phyloP scores from a whole-genome alignment of 2,329 filamentous ascomycete species.

The Westerdykella aurantiaca region DNA sequence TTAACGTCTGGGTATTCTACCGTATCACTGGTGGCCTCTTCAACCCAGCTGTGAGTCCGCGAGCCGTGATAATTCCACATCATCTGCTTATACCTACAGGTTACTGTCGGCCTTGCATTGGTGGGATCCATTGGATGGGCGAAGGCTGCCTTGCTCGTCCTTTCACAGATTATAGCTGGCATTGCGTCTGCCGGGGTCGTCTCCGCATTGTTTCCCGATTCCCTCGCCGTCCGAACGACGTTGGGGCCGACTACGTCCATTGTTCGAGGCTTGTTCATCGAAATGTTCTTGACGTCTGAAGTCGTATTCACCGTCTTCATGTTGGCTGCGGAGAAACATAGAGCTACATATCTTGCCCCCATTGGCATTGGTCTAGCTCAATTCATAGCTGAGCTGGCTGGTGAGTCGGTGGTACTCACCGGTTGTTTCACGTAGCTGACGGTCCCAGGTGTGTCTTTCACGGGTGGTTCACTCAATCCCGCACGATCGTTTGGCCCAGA shows the following conservation, averaged over 20 bases:
- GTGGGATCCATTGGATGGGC: conserved; percentile 45
- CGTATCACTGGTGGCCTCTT: conserved; percentile 38
- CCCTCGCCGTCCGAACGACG: conserved; percentile 42
- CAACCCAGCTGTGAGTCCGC: conserved; percentile 27
- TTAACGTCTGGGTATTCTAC: conserved; percentile 44
- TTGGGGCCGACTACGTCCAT: conserved; percentile 40
- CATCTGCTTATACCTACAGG: conserved; percentile 17
- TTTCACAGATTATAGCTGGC: conserved; percentile 43
- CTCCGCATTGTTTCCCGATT: conserved; percentile 41
- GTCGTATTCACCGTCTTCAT: conserved; percentile 48
- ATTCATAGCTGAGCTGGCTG: conserved; percentile 44
- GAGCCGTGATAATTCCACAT: background rate
- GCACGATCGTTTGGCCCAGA: conserved; percentile 47
- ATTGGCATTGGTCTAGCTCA: conserved; percentile 42
- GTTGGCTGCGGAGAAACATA: conserved; percentile 40
- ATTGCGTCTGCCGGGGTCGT: conserved; percentile 44
- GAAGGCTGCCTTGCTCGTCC: conserved; percentile 40
- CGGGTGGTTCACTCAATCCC: conserved; percentile 45
- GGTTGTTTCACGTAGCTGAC: conserved; percentile 6
- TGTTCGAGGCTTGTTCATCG: conserved; percentile 44
- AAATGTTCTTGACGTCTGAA: conserved; percentile 47
- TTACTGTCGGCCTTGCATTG: conserved; percentile 45
- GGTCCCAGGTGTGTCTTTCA: conserved; percentile 40
- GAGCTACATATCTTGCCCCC: conserved; percentile 37
- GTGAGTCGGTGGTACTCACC: conserved; percentile 12